These are phyloP conservation scores for Parafenestella ontariensis DNA, from an alignment of 2,329 filamentous ascomycete genomes.

Conservation along the genomic window DNA sequence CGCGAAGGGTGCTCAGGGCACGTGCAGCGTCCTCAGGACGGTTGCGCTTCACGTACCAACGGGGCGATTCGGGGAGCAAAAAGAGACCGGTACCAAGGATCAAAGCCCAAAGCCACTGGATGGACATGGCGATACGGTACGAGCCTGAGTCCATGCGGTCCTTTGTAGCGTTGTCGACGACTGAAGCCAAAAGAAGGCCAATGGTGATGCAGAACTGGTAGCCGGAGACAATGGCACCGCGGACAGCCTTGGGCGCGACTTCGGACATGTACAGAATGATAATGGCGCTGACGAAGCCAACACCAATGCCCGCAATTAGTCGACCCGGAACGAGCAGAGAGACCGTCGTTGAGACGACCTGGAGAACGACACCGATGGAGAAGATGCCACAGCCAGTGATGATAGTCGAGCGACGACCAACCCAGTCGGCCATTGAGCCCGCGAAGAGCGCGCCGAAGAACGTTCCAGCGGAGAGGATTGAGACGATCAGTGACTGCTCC, in stretches of 20 bases:
- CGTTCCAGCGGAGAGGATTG: constrained; percentile 85
- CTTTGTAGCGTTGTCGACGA: constrained; percentile 76
- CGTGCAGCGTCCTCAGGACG: constrained; percentile 69
- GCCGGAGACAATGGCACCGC: constrained; percentile 75
- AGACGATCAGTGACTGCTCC: constrained; percentile 76
- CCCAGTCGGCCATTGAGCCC: constrained; percentile 69
- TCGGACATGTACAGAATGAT: constrained; percentile 81
- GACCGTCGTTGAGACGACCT: constrained; percentile 45
- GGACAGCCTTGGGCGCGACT: constrained; percentile 73
- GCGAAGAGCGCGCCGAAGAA: constrained; percentile 77
- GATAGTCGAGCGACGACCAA: constrained; percentile 73
- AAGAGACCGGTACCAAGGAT: constrained; percentile 76
- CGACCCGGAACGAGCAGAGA: constrained; percentile 48
- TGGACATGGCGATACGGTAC: constrained; percentile 77
- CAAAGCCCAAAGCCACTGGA: constrained; percentile 82
- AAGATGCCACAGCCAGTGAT: constrained; percentile 47
- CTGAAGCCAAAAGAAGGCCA: constrained; percentile 76
- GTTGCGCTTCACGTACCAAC: constrained; percentile 83
- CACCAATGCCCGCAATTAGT: constrained; percentile 49
- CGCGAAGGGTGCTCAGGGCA: constrained; percentile 72
- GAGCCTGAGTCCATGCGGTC: constrained; percentile 66
- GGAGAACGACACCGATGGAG: constrained; percentile 47
- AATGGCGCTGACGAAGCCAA: constrained; percentile 49
- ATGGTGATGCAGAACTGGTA: constrained; percentile 87
- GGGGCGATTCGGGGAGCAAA: constrained; percentile 82